A percentile compares a stretch with the other conserved stretches of the same genome.
Evolutionary conservation across 1,284 basidiomycete genomes (phyloP).

Genomic region (Tylopilus orsonianus): DNA sequence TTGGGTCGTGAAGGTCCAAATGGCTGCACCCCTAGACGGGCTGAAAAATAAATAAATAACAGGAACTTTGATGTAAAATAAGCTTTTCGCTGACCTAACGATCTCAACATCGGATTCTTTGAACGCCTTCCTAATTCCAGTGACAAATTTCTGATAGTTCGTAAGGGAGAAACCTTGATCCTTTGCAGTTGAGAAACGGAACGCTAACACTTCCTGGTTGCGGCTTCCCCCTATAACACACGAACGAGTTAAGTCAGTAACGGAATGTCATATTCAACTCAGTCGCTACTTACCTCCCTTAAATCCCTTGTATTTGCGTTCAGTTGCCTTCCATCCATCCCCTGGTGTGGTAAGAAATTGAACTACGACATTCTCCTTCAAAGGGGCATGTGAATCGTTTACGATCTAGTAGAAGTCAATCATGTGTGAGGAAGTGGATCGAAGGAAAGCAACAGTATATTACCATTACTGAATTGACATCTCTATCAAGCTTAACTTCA

Average conservation of each 20-base stretch:
- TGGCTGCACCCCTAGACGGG: constrained; percentile 10
- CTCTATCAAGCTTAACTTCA: constrained; percentile 22
- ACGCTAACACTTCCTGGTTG: constrained; percentile 10
- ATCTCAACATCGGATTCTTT: background rate
- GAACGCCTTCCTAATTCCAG: constrained; percentile 12
- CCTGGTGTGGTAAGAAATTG: constrained; percentile 15
- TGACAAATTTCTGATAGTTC: constrained; percentile 24
- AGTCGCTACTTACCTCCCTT: constrained; percentile 20
- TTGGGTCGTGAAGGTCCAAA: constrained; percentile 19
- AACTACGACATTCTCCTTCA: constrained; percentile 27
- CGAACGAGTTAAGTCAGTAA: constrained; percentile 2
- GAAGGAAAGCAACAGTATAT: background rate
- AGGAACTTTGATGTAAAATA: background rate
- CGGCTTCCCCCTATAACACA: constrained; percentile 19
- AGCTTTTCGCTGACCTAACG: constrained; percentile 19
- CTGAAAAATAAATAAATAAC: too few relatives aligned
- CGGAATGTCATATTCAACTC: background rate
- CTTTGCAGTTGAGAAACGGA: constrained; percentile 26
- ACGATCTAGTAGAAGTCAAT: constrained; percentile 24
- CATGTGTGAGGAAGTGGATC: background rate
- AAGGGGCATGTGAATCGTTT: constrained; percentile 5
- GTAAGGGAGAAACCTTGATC: constrained; percentile 19
- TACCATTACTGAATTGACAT: constrained; percentile 18
- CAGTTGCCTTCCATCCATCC: constrained; percentile 11
- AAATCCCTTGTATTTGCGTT: constrained; percentile 23